Base-by-base conservation (phyloP, 352 stramenopile genomes). In the Globisporangium carolinianum region DNA sequence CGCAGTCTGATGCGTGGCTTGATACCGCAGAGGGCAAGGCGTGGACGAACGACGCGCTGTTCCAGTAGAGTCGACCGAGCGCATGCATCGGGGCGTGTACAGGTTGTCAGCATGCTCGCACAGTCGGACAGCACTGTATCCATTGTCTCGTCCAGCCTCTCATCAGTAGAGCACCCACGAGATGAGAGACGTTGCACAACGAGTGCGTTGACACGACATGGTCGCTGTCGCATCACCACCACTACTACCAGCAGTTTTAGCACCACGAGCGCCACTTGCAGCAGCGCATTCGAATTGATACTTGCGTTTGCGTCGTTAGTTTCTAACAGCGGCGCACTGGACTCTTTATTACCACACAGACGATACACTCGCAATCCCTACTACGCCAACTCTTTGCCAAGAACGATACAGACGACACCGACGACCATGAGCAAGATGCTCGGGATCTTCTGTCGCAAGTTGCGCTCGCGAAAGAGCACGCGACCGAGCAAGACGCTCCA, bases 341-440 rank as follows among this genome's bases (percentile, higher is more conserved):
- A 32, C 24, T 32, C 24, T 32, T 32, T 32, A n/a, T 0, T 36
- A 55, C 36, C 24, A 55, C 36, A 18, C 14, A 15, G 6, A 45
- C 14, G 24, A 11, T 6, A 17, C 42, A 46, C 14, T 9, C 42
- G 36, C 9, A 37, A 35, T 9, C 14, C 35, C 4, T 4, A 17
- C 5, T n/a, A 5, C 10, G 15, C 15, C 54, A 35, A 61, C 38
- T 86, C 67, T 66, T 85, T 87, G 15, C 82, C 80, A 53, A 90
- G 51, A 43, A 91, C 80, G 59, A 91, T 91, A 70, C 79, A 90
- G 41, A 81, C 57, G 63, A 91, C 82, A 60, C 82, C 82, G 32
- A 89, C 48, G 15, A 89, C 76, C 82, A 91, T 91, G 35, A 91
- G 69, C 51, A 89, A 9, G 52, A 91, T 91, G 59, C 82, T 90